Percentiles rank a stretch among this genome's conserved stretches.
phyloP scores from a whole-genome alignment of 2,329 filamentous ascomycete species.

The Fusarium buharicum region DNA sequence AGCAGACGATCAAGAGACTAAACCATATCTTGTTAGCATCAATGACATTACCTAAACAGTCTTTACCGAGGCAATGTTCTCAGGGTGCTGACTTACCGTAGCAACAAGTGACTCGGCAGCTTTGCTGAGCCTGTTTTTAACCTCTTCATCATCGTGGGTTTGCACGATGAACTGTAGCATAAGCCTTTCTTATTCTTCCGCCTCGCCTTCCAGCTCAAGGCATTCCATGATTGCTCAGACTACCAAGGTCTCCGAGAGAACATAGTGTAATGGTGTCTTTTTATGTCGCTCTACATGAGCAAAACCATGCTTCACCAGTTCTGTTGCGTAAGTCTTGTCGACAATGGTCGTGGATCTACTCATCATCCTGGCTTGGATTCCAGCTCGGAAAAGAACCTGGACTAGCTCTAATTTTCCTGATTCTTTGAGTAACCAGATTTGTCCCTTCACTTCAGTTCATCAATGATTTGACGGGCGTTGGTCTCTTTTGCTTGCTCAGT shows the following conservation, averaged over 20 bases:
- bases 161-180: background rate
- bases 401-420: background rate
- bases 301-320: background rate
- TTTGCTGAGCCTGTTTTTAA: background rate
- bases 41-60: background rate
- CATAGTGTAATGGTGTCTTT: background rate
- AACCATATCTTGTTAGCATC: background rate
- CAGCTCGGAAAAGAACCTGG: background rate
- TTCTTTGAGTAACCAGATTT: background rate
- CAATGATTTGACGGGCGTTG: background rate
- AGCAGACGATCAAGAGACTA: background rate
- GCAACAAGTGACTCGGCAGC: background rate
- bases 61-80: background rate
- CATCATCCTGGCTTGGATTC: background rate
- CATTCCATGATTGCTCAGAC: constrained; percentile 1
- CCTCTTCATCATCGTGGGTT: background rate
- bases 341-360: background rate
- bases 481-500: background rate
- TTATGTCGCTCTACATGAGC: background rate
- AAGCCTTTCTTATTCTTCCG: background rate
- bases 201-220: background rate
- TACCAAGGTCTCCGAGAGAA: background rate
- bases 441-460: background rate
- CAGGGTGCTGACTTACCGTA: background rate
- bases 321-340: background rate